phyloP scores from a whole-genome alignment of 106 monocot genomes.

The Triglochin maritima region DNA sequence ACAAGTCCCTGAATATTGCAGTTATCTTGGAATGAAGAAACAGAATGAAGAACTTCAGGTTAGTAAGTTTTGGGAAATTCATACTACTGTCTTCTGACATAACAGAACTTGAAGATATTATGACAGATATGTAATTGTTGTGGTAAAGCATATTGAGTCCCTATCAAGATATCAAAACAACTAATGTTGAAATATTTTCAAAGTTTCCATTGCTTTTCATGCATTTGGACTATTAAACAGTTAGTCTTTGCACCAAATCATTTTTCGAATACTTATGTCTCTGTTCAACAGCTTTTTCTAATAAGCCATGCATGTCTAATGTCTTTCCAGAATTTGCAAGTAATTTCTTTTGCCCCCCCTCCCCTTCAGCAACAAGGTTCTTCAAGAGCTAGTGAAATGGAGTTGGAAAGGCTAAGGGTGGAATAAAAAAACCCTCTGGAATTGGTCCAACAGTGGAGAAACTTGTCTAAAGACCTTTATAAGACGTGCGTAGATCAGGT shows the following conservation, averaged over 20 bases:
- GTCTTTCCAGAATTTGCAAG: neutral
- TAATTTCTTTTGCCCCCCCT: neutral
- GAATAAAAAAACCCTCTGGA: neutral
- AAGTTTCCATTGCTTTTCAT: neutral
- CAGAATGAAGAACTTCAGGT: constrained; percentile 78
- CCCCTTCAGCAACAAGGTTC: constrained; percentile 33
- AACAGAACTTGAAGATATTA: neutral
- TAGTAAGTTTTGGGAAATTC: neutral
- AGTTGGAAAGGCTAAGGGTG: constrained; percentile 12
- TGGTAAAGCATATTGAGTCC: neutral
- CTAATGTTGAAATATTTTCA: neutral
- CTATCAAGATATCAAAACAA: neutral
- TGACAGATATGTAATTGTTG: neutral
- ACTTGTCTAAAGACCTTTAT: constrained; percentile 9
- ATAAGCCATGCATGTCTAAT: neutral
- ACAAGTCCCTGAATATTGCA: constrained; percentile 26
- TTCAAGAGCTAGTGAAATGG: constrained; percentile 9
- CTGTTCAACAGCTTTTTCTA: neutral
- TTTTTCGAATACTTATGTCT: neutral
- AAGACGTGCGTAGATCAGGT: constrained; percentile 4
- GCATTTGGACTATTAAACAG: neutral
- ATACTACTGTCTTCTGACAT: neutral
- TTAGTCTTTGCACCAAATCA: neutral
- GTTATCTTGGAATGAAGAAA: constrained; percentile 35
- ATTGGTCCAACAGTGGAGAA: constrained; percentile 5